Evolutionary conservation across 2,329 filamentous ascomycete genomes (phyloP).

Genomic region (Ophiosphaerella narmari): DNA sequence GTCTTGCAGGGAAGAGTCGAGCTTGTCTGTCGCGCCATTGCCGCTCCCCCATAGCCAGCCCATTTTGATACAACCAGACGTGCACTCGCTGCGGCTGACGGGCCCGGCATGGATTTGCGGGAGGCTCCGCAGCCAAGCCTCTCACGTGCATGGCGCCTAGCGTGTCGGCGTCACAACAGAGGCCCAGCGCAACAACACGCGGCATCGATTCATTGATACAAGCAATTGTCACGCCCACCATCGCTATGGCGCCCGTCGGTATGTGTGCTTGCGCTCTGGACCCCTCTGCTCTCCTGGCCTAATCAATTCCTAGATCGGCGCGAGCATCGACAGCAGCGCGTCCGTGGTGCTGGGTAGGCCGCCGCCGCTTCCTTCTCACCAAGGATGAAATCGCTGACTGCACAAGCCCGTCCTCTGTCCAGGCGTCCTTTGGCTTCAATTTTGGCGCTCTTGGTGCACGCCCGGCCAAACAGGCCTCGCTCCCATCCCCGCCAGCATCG

Average conservation of each 20-base stretch:
- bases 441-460: slow-evolving; percentile 27
- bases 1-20: slow-evolving; percentile 82
- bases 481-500: slow-evolving; percentile 28
- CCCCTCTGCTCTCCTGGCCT: neutral
- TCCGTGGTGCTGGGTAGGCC: slow-evolving; percentile 61
- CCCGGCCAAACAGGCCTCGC: slow-evolving; percentile 30
- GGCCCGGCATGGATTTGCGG: slow-evolving; percentile 7
- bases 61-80: slow-evolving; percentile 48
- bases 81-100: neutral
- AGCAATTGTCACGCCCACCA: slow-evolving; percentile 20
- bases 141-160: slow-evolving; percentile 17
- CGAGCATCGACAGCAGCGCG: slow-evolving; percentile 61
- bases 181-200: slow-evolving; percentile 18
- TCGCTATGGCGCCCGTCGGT: slow-evolving; percentile 43
- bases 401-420: slow-evolving; percentile 52
- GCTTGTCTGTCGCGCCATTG: slow-evolving; percentile 61
- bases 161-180: slow-evolving; percentile 26
- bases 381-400: slow-evolving; percentile 21
- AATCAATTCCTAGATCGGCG: slow-evolving; percentile 50
- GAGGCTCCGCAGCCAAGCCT: slow-evolving; percentile 12
- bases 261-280: neutral
- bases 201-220: slow-evolving; percentile 8
- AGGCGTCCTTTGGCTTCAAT: slow-evolving; percentile 57
- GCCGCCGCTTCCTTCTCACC: slow-evolving; percentile 1
- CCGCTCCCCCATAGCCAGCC: slow-evolving; percentile 65